Conservation (phyloP, 306 rosid genomes). For the Casuarina glauca region DNA sequence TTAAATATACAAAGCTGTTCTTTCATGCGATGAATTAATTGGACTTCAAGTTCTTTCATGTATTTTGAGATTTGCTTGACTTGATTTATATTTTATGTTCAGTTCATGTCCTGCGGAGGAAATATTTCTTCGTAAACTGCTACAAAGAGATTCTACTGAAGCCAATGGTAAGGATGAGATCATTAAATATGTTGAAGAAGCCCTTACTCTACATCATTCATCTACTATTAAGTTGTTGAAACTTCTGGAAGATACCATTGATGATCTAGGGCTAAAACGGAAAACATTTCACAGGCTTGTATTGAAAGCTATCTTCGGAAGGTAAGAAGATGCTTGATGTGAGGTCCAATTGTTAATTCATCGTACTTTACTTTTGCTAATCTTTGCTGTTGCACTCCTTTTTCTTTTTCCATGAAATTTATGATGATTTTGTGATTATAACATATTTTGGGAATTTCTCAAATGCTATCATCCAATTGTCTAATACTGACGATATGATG, state of each 20-base stretch:
- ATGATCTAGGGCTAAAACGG: conserved; percentile 50
- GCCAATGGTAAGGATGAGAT: conserved; percentile 41
- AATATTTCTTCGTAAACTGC: conserved; percentile 77
- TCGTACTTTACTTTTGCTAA: conserved; percentile 6
- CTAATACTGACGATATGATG: conserved; percentile 79
- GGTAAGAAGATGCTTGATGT: conserved; percentile 50
- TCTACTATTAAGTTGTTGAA: conserved; percentile 60
- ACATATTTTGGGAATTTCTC: conserved; percentile 39
- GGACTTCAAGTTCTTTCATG: conserved; percentile 15
- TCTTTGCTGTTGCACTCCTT: conserved; percentile 10
- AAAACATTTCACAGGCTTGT: conserved; percentile 42
- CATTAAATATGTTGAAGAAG: conserved; percentile 53
- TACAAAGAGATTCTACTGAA: conserved; percentile 67
- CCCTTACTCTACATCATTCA: conserved; percentile 65
- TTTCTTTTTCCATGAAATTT: conserved; percentile 21
- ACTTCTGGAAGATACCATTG: conserved; percentile 51
- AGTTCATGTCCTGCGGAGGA: conserved; percentile 70
- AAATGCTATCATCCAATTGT: conserved; percentile 64
- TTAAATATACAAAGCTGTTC: not conserved
- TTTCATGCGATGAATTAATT: not conserved
- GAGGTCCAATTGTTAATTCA: conserved; percentile 26
- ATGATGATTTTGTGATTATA: conserved; percentile 26
- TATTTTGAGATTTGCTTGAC: conserved; percentile 28
- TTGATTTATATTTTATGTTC: conserved; percentile 53
- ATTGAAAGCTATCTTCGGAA: conserved; percentile 59